phyloP scores from a whole-genome alignment of 164 flowering plant genomes.

The Tetrastigma voinierianum region DNA sequence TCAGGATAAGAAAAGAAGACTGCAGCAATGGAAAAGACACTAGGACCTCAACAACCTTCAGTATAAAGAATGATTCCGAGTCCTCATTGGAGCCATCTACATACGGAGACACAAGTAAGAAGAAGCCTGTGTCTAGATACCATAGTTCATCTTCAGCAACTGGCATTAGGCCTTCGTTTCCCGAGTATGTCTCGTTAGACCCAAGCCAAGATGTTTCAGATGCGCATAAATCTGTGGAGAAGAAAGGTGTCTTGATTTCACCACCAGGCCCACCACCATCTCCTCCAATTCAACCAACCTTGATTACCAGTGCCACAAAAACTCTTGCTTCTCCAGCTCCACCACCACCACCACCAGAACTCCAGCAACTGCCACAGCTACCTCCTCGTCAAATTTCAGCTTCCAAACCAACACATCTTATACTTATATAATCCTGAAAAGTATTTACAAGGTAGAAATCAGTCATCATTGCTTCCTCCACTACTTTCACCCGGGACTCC shows the following conservation, averaged over 20 bases:
- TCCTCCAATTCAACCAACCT: constrained; percentile 14
- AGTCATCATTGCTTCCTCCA: not conserved
- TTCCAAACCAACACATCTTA: constrained; percentile 1
- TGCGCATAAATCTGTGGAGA: constrained; percentile 12
- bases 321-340: constrained; percentile 11
- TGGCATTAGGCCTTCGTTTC: too few relatives aligned
- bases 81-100: constrained; percentile 10
- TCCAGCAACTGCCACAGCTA: too few relatives aligned
- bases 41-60: not conserved
- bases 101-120: constrained; percentile 2
- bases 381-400: constrained; percentile 16
- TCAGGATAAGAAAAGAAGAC: too few relatives aligned
- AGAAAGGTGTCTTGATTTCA: not conserved
- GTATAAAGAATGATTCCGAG: constrained; percentile 10
- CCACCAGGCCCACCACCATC: constrained; percentile 12
- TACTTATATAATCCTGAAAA: constrained; percentile 3
- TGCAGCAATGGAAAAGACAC: too few relatives aligned
- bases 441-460: not conserved
- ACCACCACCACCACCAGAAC: constrained; percentile 13
- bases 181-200: not conserved
- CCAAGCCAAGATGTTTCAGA: constrained; percentile 10
- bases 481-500: not conserved
- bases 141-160: not conserved
- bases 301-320: not conserved
- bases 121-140: constrained; percentile 10